A percentile compares a stretch with the other conserved stretches of the same genome.
Conservation (phyloP, 2,329 filamentous ascomycete genomes). For the Hypoxylon sp. region DNA sequence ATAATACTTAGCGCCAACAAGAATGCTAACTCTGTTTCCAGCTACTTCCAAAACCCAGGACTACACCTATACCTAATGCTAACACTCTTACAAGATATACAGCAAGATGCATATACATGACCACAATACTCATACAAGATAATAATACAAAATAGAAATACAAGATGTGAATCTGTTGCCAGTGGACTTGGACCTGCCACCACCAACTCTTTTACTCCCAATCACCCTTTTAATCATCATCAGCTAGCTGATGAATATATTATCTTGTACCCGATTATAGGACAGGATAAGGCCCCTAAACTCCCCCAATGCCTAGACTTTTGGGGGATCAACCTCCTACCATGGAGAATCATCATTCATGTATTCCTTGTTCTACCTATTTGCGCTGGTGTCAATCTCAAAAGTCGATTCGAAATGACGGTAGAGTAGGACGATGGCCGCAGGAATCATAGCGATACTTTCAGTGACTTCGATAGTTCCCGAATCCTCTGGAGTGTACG, state of each 20-base stretch:
- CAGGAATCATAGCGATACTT: not conserved
- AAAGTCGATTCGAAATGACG: not conserved
- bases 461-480: not conserved
- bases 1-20: not conserved
- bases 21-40: not conserved
- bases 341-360: not conserved
- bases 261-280: no score
- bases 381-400: not conserved
- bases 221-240: no score
- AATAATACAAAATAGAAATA: not conserved
- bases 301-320: no score
- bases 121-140: not conserved
- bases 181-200: no score
- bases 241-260: no score
- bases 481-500: not conserved
- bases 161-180: no score
- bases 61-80: not conserved
- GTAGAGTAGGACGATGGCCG: not conserved
- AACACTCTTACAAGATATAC: not conserved
- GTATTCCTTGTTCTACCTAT: not conserved
- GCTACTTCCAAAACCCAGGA: not conserved
- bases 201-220: no score
- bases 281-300: no score
- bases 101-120: not conserved
- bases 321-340: not conserved